These are phyloP conservation scores for Talaromyces proteolyticus DNA, from an alignment of 495 filamentous ascomycete species.

Conservation along the genomic window DNA sequence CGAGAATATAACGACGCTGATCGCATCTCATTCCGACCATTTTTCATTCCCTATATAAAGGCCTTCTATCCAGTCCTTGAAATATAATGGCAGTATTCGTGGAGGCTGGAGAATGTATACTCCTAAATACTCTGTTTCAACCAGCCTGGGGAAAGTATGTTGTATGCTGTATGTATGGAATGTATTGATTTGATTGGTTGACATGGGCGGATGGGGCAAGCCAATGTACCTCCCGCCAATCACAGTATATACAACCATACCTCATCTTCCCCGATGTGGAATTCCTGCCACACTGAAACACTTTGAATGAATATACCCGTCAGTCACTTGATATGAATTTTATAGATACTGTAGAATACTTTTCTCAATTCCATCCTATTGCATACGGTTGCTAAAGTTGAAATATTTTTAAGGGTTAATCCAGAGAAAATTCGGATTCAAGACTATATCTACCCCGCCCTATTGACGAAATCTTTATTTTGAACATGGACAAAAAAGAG, in stretches of 20 bases:
- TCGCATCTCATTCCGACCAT: background rate
- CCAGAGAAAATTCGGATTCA: background rate
- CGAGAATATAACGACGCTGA: no score
- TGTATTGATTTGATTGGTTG: background rate
- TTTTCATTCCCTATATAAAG: no score
- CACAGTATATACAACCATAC: background rate
- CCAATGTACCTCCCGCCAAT: background rate
- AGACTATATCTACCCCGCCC: background rate
- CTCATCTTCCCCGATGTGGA: background rate
- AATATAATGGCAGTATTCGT: no score
- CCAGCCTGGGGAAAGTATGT: slow-evolving; percentile 3
- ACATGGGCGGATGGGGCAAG: background rate
- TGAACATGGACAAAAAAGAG: background rate
- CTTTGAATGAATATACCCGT: no score
- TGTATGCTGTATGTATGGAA: background rate
- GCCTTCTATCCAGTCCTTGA: no score
- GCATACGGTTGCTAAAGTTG: no score
- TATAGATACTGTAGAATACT: no score
- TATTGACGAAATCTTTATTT: background rate
- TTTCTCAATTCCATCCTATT: no score
- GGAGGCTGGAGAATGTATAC: background rate
- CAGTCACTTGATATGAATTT: no score
- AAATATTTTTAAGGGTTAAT: background rate
- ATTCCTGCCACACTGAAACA: background rate
- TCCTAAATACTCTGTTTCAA: background rate